Percentiles rank a stretch among this genome's conserved stretches.
phyloP scores from a whole-genome alignment of 1,284 basidiomycete genomes.

The Microbotryomycetes sp. region DNA sequence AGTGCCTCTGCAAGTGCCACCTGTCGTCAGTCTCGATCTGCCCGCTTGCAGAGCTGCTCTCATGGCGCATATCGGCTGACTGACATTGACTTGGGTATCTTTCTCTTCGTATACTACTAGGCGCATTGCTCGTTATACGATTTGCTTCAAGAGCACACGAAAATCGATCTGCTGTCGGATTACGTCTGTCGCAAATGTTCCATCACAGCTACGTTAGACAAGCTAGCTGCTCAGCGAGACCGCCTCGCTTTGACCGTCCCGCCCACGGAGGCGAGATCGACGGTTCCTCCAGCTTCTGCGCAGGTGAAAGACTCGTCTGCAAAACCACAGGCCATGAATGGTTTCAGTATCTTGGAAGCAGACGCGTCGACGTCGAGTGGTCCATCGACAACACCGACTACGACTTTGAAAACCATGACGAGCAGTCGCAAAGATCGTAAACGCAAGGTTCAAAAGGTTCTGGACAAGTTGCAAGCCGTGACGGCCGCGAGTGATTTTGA shows the following conservation, averaged over 20 bases:
- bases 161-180: conserved; percentile 68
- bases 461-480: conserved; percentile 53
- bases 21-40: conserved; percentile 33
- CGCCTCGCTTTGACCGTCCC: conserved; percentile 39
- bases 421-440: conserved; percentile 62
- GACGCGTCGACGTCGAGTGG: conserved; percentile 41
- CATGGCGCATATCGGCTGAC: conserved; percentile 43
- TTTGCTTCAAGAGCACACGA: conserved; percentile 71
- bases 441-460: conserved; percentile 59
- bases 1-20: conserved; percentile 67
- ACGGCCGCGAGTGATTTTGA: conserved; percentile 69
- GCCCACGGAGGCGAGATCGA: too few relatives aligned
- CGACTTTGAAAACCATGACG: conserved; percentile 27
- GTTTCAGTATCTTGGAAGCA: neutral
- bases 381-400: conserved; percentile 34
- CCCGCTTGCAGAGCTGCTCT: neutral
- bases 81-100: conserved; percentile 14
- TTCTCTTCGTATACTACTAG: too few relatives aligned
- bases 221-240: conserved; percentile 54
- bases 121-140: conserved; percentile 58
- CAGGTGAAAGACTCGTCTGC: neutral
- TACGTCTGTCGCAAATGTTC: conserved; percentile 77
- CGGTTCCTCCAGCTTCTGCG: neutral
- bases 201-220: conserved; percentile 58
- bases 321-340: neutral